Base-by-base conservation (phyloP, 805 yeast genomes). In the Wickerhamomyces bisporus region DNA sequence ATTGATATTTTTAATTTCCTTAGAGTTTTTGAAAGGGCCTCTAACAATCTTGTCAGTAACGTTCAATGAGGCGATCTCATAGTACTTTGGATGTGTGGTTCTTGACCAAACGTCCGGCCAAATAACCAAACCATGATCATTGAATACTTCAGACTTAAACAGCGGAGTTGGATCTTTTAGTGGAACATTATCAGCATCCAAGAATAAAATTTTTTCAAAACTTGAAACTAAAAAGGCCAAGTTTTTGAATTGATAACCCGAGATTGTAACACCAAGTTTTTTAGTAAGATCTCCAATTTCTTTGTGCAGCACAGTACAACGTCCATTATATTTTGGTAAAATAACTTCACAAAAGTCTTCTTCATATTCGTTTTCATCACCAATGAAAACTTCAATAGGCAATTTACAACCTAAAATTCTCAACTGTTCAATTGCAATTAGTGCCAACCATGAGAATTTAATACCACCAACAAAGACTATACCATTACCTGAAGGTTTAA, bases 101-200 rank as follows among this genome's bases (percentile, higher is more conserved):
- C 86, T 65, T 3, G 79, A 68, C 86, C 86, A 79, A 26, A 75
- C 73, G 57, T 79, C 86, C 3, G 86, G 86, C 86, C 86, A 79
- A 8, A 77, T 41, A 9, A 79, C 62, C 38, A 79, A 52, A 0
- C 75, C 71, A 14, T 60, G 58, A 9, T 68, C 57, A 32, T 54
- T 48, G 58, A 62, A 79, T 7, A 65, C 60, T 11, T 62, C 53
- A 25, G 75, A 66, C 2, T 56, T 54, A 38, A 79, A 73, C 28
- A 79, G 51, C 35, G 60, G 59, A 36, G 74, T 77, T 9, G 87
- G 83, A 32, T 75, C 70, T 45, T 60, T 62, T n/a, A 79, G 66
- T 1, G 89, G 86, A 37, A 79, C 70, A 43, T 81, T 77, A 57
- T 84, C 93, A 36, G 87, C 77, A 51, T 84, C 94, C 46, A 82